phyloP scores from a whole-genome alignment of 352 stramenopile species.

The Phytopythium cucurbitacearum region DNA sequence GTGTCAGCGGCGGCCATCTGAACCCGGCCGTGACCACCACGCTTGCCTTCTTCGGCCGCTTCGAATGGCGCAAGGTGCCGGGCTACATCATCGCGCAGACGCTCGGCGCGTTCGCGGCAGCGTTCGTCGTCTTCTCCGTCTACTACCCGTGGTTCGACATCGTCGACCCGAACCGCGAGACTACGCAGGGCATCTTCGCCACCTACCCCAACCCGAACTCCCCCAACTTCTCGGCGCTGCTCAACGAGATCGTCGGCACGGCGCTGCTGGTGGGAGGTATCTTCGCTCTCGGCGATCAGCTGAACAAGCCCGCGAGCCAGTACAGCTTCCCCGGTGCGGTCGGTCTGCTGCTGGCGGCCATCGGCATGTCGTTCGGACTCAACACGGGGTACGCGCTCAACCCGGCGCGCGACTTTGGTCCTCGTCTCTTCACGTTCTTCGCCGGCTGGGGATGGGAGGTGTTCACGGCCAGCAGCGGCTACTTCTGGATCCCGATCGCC shows the following conservation, averaged over 20 bases:
- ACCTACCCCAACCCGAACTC: slow-evolving; percentile 44
- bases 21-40: slow-evolving; percentile 56
- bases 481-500: slow-evolving; percentile 54
- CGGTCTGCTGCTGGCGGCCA: slow-evolving; percentile 40
- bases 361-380: slow-evolving; percentile 61
- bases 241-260: slow-evolving; percentile 56
- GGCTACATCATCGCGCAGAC: slow-evolving; percentile 35
- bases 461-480: slow-evolving; percentile 26
- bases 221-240: slow-evolving; percentile 36
- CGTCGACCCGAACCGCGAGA: slow-evolving; percentile 36
- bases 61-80: slow-evolving; percentile 42
- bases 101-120: slow-evolving; percentile 39
- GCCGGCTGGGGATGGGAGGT: slow-evolving; percentile 29
- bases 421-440: slow-evolving; percentile 32
- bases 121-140: slow-evolving; percentile 38
- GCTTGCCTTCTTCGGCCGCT: slow-evolving; percentile 36
- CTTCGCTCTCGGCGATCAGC: slow-evolving; percentile 46
- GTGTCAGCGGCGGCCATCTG: slow-evolving; percentile 47
- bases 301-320: slow-evolving; percentile 45
- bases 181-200: slow-evolving; percentile 40
- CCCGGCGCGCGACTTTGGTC: slow-evolving; percentile 42
- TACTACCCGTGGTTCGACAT: slow-evolving; percentile 45
- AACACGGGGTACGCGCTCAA: slow-evolving; percentile 70
- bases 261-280: slow-evolving; percentile 47
- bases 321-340: slow-evolving; percentile 35